Percentiles rank a stretch among this genome's conserved stretches.
Conservation (phyloP, 768 basidiomycete species). For the Peribolospora baueri region DNA sequence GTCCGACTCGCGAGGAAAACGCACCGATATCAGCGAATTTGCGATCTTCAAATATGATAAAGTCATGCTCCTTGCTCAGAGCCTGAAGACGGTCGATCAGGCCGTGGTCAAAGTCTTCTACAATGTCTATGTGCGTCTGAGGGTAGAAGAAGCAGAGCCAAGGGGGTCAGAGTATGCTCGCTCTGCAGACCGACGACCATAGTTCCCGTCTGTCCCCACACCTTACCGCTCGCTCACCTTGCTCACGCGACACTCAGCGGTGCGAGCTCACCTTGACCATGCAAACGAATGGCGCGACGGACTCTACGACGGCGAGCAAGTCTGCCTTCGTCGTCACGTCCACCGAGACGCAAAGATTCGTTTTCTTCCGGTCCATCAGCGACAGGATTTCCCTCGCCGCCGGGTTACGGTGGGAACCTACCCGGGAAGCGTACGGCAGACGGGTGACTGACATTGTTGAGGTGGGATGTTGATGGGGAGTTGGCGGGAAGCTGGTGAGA, state of each 20-base stretch:
- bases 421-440: slow-evolving; percentile 11
- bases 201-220: background rate
- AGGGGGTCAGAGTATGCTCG: background rate
- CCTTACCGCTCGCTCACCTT: background rate
- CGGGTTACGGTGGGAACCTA: slow-evolving; percentile 28
- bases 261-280: slow-evolving; percentile 53
- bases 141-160: background rate
- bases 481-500: too few relatives aligned
- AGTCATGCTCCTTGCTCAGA: slow-evolving; percentile 60
- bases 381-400: slow-evolving; percentile 54
- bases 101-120: slow-evolving; percentile 62
- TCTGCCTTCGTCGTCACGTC: slow-evolving; percentile 63
- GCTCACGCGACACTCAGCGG: background rate
- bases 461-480: too few relatives aligned
- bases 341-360: slow-evolving; percentile 85
- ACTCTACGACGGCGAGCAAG: slow-evolving; percentile 62
- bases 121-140: slow-evolving; percentile 89
- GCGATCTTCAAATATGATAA: slow-evolving; percentile 90
- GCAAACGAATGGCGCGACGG: slow-evolving; percentile 71
- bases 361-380: slow-evolving; percentile 60
- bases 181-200: background rate
- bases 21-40: slow-evolving; percentile 97
- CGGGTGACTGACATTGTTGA: too few relatives aligned
- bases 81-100: slow-evolving; percentile 43
- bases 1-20: slow-evolving; percentile 8